Conservation (phyloP, 345 rosid genomes). For the Clarkia xantiana region DNA sequence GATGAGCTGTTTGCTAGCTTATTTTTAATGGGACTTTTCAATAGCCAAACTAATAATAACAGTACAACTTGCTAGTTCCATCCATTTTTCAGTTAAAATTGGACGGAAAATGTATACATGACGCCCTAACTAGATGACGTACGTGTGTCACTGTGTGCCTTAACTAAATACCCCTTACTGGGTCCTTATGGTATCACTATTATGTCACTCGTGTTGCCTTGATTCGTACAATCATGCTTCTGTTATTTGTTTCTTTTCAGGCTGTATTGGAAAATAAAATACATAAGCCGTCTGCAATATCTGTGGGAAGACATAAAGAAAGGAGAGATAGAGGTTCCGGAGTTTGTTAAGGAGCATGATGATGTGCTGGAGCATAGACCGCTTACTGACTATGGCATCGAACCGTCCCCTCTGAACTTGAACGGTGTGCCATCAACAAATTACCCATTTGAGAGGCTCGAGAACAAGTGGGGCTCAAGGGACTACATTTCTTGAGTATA, state of each 20-base stretch:
- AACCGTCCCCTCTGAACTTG: conserved; percentile 63
- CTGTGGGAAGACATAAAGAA: conserved; percentile 75
- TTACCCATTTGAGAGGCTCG: conserved; percentile 47
- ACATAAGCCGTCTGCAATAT: conserved; percentile 76
- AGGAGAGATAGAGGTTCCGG: conserved; percentile 78
- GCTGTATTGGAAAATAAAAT: conserved; percentile 83
- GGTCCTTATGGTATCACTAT: too few relatives aligned
- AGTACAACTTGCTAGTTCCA: too few relatives aligned
- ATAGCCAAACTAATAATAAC: background rate
- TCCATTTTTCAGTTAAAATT: too few relatives aligned
- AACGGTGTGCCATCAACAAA: conserved; percentile 39
- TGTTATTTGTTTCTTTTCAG: conserved; percentile 13
- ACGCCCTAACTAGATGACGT: too few relatives aligned
- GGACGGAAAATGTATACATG: too few relatives aligned
- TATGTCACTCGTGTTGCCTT: too few relatives aligned
- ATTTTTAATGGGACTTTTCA: background rate
- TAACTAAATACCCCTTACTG: too few relatives aligned
- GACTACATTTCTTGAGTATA: conserved; percentile 19
- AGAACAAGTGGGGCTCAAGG: conserved; percentile 53
- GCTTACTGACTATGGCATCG: conserved; percentile 83
- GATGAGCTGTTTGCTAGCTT: too few relatives aligned
- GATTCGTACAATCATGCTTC: background rate
- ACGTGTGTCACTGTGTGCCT: too few relatives aligned
- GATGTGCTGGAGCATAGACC: conserved; percentile 80
- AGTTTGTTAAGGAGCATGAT: conserved; percentile 64